These are phyloP conservation scores for Lathyrus tuberosus DNA, from an alignment of 306 rosid genomes.

Conservation along the genomic window DNA sequence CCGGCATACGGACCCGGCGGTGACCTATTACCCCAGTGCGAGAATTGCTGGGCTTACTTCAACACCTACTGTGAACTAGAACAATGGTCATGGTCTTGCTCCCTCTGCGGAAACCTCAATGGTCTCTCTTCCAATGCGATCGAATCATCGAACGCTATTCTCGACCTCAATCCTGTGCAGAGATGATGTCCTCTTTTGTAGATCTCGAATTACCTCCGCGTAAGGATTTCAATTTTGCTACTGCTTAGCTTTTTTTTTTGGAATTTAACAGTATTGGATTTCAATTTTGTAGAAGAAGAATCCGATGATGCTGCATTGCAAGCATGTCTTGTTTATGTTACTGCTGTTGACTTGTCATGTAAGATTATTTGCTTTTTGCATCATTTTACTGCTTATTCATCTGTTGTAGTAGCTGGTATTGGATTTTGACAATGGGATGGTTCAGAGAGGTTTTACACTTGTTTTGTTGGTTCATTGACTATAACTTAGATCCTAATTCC, in stretches of 20 bases:
- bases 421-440: conserved; percentile 14
- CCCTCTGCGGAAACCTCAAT: conserved; percentile 84
- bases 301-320: conserved; percentile 60
- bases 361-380: conserved; percentile 41
- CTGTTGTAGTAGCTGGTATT: conserved; percentile 10
- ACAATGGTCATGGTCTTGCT: conserved; percentile 91
- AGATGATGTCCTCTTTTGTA: conserved; percentile 87
- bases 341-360: conserved; percentile 96
- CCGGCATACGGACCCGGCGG: conserved; percentile 80
- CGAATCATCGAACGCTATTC: conserved; percentile 85
- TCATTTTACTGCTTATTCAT: background rate
- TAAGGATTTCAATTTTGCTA: background rate
- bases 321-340: conserved; percentile 89
- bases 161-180: conserved; percentile 73
- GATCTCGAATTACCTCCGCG: conserved; percentile 80
- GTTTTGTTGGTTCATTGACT: too few relatives aligned
- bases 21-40: conserved; percentile 74
- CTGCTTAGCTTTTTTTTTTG: background rate
- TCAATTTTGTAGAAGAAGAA: conserved; percentile 53
- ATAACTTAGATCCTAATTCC: background rate
- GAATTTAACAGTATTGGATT: conserved; percentile 6
- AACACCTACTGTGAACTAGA: conserved; percentile 83
- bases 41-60: conserved; percentile 94
- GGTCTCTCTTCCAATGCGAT: conserved; percentile 76
- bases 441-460: conserved; percentile 21